These are phyloP conservation scores for Leptographium procerum DNA, from an alignment of 2,329 filamentous ascomycete genomes.

Conservation along the genomic window DNA sequence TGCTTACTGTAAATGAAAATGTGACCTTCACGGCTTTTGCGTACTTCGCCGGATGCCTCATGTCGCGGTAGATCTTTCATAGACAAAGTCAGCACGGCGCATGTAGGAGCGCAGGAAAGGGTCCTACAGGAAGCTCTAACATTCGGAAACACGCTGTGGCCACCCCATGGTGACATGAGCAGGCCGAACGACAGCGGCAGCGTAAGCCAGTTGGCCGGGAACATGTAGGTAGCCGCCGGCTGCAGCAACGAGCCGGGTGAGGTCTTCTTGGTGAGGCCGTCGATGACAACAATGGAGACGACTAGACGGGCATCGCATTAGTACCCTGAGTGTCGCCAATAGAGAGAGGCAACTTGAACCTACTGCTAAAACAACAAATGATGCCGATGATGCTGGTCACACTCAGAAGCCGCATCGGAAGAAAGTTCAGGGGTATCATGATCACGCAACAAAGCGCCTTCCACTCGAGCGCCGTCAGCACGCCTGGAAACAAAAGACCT, in stretches of 20 bases:
- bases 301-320: conserved; percentile 38
- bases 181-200: conserved; percentile 82
- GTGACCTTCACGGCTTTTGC: conserved; percentile 23
- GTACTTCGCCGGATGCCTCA: conserved; percentile 72
- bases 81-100: neutral
- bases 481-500: conserved; percentile 61
- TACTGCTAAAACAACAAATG: conserved; percentile 75
- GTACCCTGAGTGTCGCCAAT: neutral
- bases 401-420: conserved; percentile 72
- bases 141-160: conserved; percentile 69
- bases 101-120: neutral
- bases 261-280: conserved; percentile 74
- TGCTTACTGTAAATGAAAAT: conserved; percentile 20
- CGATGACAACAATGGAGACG: conserved; percentile 69
- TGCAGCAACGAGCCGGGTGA: conserved; percentile 72
- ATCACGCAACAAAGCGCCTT: conserved; percentile 74
- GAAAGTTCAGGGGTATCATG: conserved; percentile 70
- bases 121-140: conserved; percentile 22
- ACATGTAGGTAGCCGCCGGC: conserved; percentile 68
- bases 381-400: conserved; percentile 93
- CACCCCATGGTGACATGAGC: conserved; percentile 65
- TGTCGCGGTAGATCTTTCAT: conserved; percentile 46
- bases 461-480: conserved; percentile 59
- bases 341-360: conserved; percentile 26
- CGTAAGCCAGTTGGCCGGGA: conserved; percentile 77